Percentiles rank a stretch among this genome's conserved stretches.
phyloP scores from a whole-genome alignment of 2,329 filamentous ascomycete species.

The Daldinia sp. region DNA sequence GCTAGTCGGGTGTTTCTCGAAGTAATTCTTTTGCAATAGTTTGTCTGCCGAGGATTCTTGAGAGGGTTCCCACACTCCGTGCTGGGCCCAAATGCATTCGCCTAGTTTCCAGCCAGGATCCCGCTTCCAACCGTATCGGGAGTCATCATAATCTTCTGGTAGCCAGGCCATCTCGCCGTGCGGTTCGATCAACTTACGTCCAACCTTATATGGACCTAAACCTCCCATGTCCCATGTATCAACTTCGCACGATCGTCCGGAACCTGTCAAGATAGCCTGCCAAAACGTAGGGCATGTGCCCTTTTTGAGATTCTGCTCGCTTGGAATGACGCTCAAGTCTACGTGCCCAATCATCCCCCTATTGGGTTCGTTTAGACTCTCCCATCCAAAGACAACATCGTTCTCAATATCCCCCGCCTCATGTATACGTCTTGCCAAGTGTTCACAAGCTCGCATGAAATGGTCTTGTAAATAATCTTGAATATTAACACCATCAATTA shows the following conservation, averaged over 20 bases:
- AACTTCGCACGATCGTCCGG: slow-evolving; percentile 87
- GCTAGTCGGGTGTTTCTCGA: slow-evolving; percentile 77
- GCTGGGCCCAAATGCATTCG: slow-evolving; percentile 96
- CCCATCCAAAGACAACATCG: slow-evolving; percentile 91
- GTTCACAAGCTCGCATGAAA: slow-evolving; percentile 79
- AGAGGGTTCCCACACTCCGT: slow-evolving; percentile 89
- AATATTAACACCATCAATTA: slow-evolving; percentile 94
- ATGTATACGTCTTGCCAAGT: slow-evolving; percentile 84
- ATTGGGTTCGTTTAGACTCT: slow-evolving; percentile 95
- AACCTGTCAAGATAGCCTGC: slow-evolving; percentile 92
- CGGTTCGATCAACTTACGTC: slow-evolving; percentile 83
- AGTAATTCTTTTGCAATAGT: slow-evolving; percentile 86
- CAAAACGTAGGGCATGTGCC: slow-evolving; percentile 93
- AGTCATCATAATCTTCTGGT: slow-evolving; percentile 82
- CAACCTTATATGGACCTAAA: slow-evolving; percentile 90
- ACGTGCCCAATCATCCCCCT: slow-evolving; percentile 84
- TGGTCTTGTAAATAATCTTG: slow-evolving; percentile 93
- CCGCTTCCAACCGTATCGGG: slow-evolving; percentile 87
- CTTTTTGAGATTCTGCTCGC: slow-evolving; percentile 89
- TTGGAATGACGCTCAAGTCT: slow-evolving; percentile 82
- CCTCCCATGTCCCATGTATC: slow-evolving; percentile 94
- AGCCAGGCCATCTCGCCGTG: slow-evolving; percentile 88
- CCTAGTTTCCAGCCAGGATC: slow-evolving; percentile 90
- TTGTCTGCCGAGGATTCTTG: slow-evolving; percentile 79
- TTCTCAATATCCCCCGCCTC: slow-evolving; percentile 90